These are phyloP conservation scores for Cucurbita moschata DNA, from an alignment of 306 rosid species.

Conservation along the genomic window DNA sequence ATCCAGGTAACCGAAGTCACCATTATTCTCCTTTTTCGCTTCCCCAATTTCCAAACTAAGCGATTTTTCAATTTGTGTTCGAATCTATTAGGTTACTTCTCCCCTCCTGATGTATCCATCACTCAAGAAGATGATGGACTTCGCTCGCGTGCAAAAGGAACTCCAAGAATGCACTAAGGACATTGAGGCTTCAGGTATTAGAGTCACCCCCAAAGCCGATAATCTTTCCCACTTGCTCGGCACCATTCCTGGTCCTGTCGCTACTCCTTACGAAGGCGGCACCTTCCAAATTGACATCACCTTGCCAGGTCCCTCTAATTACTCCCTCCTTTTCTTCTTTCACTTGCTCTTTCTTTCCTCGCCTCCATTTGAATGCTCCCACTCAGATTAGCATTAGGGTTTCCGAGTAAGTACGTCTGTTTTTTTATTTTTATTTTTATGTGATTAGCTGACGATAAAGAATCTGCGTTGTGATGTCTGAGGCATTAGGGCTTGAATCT, in stretches of 20 bases:
- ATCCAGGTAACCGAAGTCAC: not conserved
- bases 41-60: not conserved
- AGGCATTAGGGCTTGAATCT: not conserved
- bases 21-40: not conserved
- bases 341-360: not conserved
- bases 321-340: not conserved
- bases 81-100: not conserved
- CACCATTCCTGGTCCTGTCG: conserved; percentile 74
- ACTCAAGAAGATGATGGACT: conserved; percentile 57
- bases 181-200: conserved; percentile 74
- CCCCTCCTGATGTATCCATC: not conserved
- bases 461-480: not conserved
- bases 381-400: not conserved
- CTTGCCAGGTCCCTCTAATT: conserved; percentile 42
- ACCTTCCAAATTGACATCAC: conserved; percentile 76
- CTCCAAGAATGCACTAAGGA: conserved; percentile 78
- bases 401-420: not conserved
- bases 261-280: conserved; percentile 89
- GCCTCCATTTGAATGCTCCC: not conserved
- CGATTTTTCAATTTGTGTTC: not conserved
- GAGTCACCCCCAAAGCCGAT: conserved; percentile 47
- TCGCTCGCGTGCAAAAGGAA: conserved; percentile 96
- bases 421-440: not conserved
- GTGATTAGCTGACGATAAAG: not conserved
- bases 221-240: conserved; percentile 50